These are phyloP conservation scores for Adansonia grandidieri DNA, from an alignment of 441 rosid species.

Conservation along the genomic window DNA sequence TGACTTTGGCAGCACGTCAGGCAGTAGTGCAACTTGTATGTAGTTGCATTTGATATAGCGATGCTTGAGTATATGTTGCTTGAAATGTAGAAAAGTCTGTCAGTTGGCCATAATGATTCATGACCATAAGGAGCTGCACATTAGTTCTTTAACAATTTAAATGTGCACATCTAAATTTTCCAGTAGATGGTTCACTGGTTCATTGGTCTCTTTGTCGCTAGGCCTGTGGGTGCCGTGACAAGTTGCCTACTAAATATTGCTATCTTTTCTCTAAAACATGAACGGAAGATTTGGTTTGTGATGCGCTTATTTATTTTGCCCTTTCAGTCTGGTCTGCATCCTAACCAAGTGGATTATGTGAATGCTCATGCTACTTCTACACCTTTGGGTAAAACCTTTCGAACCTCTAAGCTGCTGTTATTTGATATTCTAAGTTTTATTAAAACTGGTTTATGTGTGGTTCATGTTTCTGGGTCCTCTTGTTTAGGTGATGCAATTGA, in stretches of 20 bases:
- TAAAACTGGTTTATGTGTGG: background rate
- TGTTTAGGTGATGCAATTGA: constrained; percentile 79
- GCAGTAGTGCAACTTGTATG: background rate
- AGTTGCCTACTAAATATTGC: background rate
- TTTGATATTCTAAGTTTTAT: constrained; percentile 8
- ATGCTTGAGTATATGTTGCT: background rate
- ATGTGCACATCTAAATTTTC: background rate
- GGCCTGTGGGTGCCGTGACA: background rate
- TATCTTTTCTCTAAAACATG: too few relatives aligned
- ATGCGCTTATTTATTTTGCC: constrained; percentile 24
- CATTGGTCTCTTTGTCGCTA: background rate
- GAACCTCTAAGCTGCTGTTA: constrained; percentile 18
- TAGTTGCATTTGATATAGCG: background rate
- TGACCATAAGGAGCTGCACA: background rate
- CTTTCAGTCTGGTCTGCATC: constrained; percentile 72
- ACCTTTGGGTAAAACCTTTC: constrained; percentile 57
- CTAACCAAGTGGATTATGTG: constrained; percentile 77
- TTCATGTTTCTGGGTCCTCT: constrained; percentile 24
- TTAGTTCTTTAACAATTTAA: background rate
- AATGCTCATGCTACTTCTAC: constrained; percentile 98
- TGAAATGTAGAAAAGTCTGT: background rate
- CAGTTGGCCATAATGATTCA: background rate
- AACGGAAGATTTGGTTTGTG: background rate
- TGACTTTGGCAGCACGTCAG: background rate
- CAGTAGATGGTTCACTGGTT: background rate